These are phyloP conservation scores for Scenedesmus sp. DNA, from an alignment of 163 green algal species.

Conservation along the genomic window DNA sequence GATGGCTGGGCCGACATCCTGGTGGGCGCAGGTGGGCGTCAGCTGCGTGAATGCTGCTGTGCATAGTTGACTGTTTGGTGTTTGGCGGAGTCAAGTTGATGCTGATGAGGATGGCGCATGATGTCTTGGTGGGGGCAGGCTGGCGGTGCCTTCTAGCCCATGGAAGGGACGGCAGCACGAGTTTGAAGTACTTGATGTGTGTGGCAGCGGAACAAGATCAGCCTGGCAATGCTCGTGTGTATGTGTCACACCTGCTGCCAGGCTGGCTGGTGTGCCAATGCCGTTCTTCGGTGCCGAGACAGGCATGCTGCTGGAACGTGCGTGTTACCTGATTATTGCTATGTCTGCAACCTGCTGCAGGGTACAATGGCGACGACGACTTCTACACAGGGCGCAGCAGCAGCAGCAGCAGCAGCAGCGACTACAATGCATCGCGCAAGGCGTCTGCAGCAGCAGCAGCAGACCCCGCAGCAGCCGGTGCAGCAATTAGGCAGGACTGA, in stretches of 20 bases:
- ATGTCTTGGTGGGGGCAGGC: not conserved
- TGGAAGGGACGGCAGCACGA: no score
- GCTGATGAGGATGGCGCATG: not conserved
- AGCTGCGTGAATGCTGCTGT: not conserved
- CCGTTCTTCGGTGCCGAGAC: no score
- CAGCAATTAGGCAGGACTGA: constrained; percentile 32
- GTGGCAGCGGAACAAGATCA: no score
- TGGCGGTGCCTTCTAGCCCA: no score
- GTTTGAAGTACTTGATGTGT: no score
- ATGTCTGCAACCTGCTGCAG: not conserved
- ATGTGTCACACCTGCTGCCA: no score
- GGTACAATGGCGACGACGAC: not conserved
- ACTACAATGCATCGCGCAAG: not conserved
- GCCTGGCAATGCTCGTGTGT: no score
- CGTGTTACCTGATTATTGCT: not conserved
- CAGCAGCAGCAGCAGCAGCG: constrained; percentile 25
- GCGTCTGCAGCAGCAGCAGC: constrained; percentile 29
- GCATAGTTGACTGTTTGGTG: not conserved
- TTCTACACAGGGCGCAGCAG: not conserved
- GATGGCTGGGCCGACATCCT: constrained; percentile 27
- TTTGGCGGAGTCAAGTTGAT: no score
- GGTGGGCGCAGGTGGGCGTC: not conserved
- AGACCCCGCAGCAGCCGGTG: constrained; percentile 15
- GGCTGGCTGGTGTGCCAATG: no score
- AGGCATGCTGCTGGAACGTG: no score